Conservation (phyloP, 352 stramenopile genomes). For the Pythium sukuiense region DNA sequence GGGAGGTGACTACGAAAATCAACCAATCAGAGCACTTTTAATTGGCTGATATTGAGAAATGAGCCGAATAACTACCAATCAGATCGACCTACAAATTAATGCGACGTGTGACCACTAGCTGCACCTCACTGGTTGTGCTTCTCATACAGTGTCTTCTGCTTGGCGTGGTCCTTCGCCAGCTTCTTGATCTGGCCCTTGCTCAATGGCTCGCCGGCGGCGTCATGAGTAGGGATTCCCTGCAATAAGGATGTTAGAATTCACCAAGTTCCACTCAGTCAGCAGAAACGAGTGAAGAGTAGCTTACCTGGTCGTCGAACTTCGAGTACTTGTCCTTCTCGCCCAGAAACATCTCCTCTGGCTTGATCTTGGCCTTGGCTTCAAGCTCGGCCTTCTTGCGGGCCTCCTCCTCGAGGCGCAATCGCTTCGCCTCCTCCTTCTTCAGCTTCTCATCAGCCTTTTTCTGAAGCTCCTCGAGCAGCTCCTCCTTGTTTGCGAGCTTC, state of each 20-base stretch:
- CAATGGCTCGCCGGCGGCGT: slow-evolving; percentile 90
- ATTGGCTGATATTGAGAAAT: slow-evolving; percentile 17
- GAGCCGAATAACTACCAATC: slow-evolving; percentile 11
- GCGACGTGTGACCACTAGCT: slow-evolving; percentile 6
- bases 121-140: slow-evolving; percentile 47
- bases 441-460: slow-evolving; percentile 77
- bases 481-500: slow-evolving; percentile 92
- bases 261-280: slow-evolving; percentile 10
- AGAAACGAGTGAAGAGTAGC: not conserved
- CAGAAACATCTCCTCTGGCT: slow-evolving; percentile 92
- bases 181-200: slow-evolving; percentile 98
- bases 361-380: slow-evolving; percentile 89
- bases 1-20: not conserved
- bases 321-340: slow-evolving; percentile 87
- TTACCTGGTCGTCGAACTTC: slow-evolving; percentile 88
- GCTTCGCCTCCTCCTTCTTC: slow-evolving; percentile 83
- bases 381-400: slow-evolving; percentile 78
- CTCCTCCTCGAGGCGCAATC: slow-evolving; percentile 66
- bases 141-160: slow-evolving; percentile 93
- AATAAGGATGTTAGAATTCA: not conserved
- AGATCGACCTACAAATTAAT: slow-evolving; percentile 2
- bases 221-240: slow-evolving; percentile 94
- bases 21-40: not conserved
- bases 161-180: slow-evolving; percentile 95
- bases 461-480: slow-evolving; percentile 76